A percentile compares a stretch with the other conserved stretches of the same genome.
phyloP scores from a whole-genome alignment of 805 yeast species.

The Komagataella ulmi region DNA sequence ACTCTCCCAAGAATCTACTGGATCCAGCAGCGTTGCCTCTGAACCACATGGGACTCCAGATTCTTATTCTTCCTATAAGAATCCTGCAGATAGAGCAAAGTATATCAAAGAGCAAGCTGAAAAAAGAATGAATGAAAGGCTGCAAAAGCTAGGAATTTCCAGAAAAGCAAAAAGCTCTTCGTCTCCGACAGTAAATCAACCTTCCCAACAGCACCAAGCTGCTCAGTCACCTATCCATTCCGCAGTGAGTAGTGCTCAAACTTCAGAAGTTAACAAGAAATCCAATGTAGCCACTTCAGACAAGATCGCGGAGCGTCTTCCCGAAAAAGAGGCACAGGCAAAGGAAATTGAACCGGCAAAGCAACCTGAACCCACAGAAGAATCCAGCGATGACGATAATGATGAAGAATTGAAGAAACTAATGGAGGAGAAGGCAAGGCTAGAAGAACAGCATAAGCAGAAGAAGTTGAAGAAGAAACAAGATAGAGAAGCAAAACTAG shows the following conservation, averaged over 20 bases:
- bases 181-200: not conserved
- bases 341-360: slow-evolving; percentile 1
- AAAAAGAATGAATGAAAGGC: slow-evolving; percentile 71
- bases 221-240: slow-evolving; percentile 7
- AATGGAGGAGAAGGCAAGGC: slow-evolving; percentile 31
- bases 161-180: slow-evolving; percentile 17
- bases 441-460: slow-evolving; percentile 24
- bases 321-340: slow-evolving; percentile 1
- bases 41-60: slow-evolving; percentile 1
- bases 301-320: slow-evolving; percentile 1
- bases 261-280: not conserved
- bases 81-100: slow-evolving; percentile 64
- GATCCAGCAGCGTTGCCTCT: slow-evolving; percentile 1
- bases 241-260: slow-evolving; percentile 2
- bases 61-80: slow-evolving; percentile 17
- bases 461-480: slow-evolving; percentile 33
- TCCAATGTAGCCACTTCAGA: slow-evolving; percentile 2
- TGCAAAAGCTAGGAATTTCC: slow-evolving; percentile 67
- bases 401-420: slow-evolving; percentile 31
- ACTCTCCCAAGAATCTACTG: slow-evolving; percentile 1
- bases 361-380: slow-evolving; percentile 3
- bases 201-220: slow-evolving; percentile 1
- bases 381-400: slow-evolving; percentile 17
- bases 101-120: slow-evolving; percentile 71
- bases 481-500: slow-evolving; percentile 48